These are phyloP conservation scores for Pleurotus pulmonarius DNA, from an alignment of 768 basidiomycete species.

Conservation along the genomic window DNA sequence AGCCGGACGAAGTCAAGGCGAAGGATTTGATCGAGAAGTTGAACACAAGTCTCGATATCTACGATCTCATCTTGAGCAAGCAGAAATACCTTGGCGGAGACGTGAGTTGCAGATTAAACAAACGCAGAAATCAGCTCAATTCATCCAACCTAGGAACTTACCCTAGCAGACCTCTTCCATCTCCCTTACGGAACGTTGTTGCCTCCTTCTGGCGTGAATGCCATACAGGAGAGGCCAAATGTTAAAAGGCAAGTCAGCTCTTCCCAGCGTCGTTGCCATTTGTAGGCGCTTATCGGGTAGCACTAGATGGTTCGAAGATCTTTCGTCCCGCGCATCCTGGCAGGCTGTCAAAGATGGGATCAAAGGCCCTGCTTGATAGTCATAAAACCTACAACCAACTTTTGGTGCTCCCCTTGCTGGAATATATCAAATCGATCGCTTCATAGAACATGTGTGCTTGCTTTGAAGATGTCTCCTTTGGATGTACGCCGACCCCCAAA, in stretches of 20 bases:
- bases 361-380: not conserved
- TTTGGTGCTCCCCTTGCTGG: too few species aligned
- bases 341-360: slow-evolving; percentile 38
- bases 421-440: too few species aligned
- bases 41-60: slow-evolving; percentile 43
- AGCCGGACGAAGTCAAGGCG: slow-evolving; percentile 27
- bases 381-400: too few species aligned
- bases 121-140: not conserved
- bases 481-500: too few species aligned
- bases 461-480: too few species aligned
- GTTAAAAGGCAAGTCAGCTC: slow-evolving; percentile 32
- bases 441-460: too few species aligned
- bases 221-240: slow-evolving; percentile 36
- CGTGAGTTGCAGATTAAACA: slow-evolving; percentile 23
- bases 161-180: slow-evolving; percentile 58
- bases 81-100: slow-evolving; percentile 52
- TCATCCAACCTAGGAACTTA: slow-evolving; percentile 28
- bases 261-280: not conserved
- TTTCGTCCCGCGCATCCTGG: slow-evolving; percentile 46
- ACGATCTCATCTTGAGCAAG: slow-evolving; percentile 54
- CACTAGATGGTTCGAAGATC: slow-evolving; percentile 24
- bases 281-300: not conserved
- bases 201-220: slow-evolving; percentile 16
- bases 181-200: slow-evolving; percentile 35
- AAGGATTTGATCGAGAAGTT: slow-evolving; percentile 23